These are phyloP conservation scores for Larix kaempferi DNA, from an alignment of 75 land plant genomes.

Conservation along the genomic window DNA sequence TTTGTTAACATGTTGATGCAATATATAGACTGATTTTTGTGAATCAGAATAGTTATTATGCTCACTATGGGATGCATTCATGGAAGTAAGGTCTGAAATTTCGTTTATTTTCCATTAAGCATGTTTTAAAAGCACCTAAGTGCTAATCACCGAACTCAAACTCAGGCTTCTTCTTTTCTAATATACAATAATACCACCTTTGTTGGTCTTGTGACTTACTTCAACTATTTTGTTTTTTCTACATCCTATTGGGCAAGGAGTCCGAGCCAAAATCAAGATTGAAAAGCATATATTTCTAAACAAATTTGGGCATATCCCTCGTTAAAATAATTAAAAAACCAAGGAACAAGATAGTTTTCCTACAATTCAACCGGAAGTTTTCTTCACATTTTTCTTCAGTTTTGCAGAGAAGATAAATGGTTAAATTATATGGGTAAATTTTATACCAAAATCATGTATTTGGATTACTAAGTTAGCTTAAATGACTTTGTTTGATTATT, in stretches of 20 bases:
- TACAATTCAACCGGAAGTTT: background rate
- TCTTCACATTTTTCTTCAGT: background rate
- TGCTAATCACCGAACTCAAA: too few relatives aligned
- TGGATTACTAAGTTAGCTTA: background rate
- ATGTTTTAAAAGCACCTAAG: background rate
- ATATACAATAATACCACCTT: background rate
- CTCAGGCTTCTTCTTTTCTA: background rate
- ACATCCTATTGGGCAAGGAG: too few relatives aligned
- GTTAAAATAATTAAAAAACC: background rate
- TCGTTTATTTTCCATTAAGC: background rate
- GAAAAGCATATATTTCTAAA: too few relatives aligned
- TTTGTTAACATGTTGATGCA: background rate
- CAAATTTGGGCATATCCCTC: too few relatives aligned
- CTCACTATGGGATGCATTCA: background rate
- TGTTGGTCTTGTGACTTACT: background rate
- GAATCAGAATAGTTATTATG: background rate
- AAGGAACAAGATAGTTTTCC: background rate
- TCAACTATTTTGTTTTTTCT: background rate
- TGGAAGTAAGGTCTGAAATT: background rate
- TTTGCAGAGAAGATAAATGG: background rate
- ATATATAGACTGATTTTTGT: background rate
- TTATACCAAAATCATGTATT: background rate
- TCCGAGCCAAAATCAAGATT: too few relatives aligned
- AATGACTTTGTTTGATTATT: slow-evolving; percentile 3
- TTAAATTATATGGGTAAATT: background rate